Base-by-base conservation (phyloP, 495 filamentous ascomycete species). In the Penicillium crystallinum region DNA sequence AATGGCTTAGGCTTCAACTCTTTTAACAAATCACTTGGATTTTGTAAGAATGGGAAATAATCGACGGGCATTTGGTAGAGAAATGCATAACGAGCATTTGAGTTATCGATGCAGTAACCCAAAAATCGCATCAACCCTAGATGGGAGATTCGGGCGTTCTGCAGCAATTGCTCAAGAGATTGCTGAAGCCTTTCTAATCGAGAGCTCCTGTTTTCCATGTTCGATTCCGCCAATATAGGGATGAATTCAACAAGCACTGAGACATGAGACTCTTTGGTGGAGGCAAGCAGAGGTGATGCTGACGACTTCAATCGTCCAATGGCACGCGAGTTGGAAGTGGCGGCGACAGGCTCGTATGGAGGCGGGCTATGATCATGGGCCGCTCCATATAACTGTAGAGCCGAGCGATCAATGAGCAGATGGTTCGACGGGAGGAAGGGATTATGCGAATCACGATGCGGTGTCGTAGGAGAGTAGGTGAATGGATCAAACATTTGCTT, bases 61-160 rank as follows among this genome's bases (percentile, higher is more conserved):
- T 74, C 80, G 7, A 81, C 74, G 0, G 91, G 91, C 60, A 95
- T 84, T 46, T 89, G 83, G 59, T 91, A 96, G 43, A 96, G 79
- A 40, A 96, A 77, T 19, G 88, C 90, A 64, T 89, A 85, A 8
- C 89, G 80, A 10, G 87, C 84, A 62, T 88, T 79, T 6, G 79
- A 77, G 58, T 88, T 80, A 64, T 96, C 90, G 62, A 91, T 81
- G 55, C 87, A 89, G 65, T 90, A 96, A n/a, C 89, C 91, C 22
- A 95, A 65, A 50, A 95, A 79, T 36, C 79, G 80, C 72, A 92
- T 79, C 0, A 88, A 79, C 2, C 83, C 85, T 11, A 77, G 63
- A 39, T 82, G 74, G 9, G 76, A 66, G 58, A 82, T 67, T 67
- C 87, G 46, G 44, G 79, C 82, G 40, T 77, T 77, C 42, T 75